A percentile compares a stretch with the other conserved stretches of the same genome.
phyloP scores from a whole-genome alignment of 225 moss, liverwort and hornwort genomes.

The Pseudisothecium myosuroides region DNA sequence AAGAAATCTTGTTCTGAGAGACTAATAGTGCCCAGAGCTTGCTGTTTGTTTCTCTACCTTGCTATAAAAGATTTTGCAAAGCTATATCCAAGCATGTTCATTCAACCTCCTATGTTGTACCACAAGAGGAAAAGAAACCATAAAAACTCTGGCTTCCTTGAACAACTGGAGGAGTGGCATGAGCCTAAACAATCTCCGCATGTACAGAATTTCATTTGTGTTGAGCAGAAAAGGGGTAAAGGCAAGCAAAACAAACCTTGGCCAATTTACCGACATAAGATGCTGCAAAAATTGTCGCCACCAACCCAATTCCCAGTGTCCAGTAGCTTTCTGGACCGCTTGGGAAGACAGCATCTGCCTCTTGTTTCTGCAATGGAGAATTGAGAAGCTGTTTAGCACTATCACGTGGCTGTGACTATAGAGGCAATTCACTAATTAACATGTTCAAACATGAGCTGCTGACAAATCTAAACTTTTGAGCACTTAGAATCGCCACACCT shows the following conservation, averaged over 20 bases:
- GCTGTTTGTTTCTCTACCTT: background rate
- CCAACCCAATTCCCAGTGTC: conserved; percentile 80
- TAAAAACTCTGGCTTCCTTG: background rate
- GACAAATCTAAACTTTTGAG: background rate
- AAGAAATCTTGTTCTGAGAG: background rate
- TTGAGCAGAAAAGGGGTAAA: background rate
- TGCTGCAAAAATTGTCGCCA: conserved; percentile 81
- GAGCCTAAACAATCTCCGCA: background rate
- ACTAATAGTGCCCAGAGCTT: background rate
- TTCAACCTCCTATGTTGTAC: background rate
- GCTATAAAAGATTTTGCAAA: background rate
- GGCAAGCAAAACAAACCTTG: conserved; percentile 39
- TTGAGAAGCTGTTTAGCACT: background rate
- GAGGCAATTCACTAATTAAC: background rate
- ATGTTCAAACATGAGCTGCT: background rate
- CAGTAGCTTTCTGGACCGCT: conserved; percentile 66
- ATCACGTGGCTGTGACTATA: too few species aligned
- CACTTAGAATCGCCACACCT: background rate
- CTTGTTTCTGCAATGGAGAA: conserved; percentile 48
- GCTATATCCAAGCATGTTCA: background rate
- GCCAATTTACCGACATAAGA: conserved; percentile 75
- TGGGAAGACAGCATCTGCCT: conserved; percentile 54
- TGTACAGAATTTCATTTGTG: background rate
- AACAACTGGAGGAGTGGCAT: background rate
- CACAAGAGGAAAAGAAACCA: background rate